A percentile compares a stretch with the other conserved stretches of the same genome.
Conservation (phyloP, 2,329 filamentous ascomycete genomes). For the Monosporascus sp. region DNA sequence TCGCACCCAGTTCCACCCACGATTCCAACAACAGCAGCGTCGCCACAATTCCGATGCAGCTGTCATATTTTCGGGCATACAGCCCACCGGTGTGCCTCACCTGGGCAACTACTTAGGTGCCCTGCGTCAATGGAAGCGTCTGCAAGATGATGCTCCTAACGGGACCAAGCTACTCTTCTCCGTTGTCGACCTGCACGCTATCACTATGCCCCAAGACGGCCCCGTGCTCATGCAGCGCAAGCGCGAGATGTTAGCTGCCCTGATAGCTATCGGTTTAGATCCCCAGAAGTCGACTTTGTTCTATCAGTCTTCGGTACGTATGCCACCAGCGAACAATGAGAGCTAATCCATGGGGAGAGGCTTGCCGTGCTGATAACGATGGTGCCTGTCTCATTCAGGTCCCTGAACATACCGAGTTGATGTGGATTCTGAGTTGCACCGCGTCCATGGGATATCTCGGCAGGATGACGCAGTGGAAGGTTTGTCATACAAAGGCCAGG, state of each 20-base stretch:
- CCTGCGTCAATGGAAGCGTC: conserved; percentile 74
- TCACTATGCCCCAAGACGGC: conserved; percentile 70
- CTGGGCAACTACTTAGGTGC: conserved; percentile 94
- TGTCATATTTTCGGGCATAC: conserved; percentile 90
- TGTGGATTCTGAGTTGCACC: conserved; percentile 94
- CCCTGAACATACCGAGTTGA: conserved; percentile 77
- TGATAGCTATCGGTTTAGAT: conserved; percentile 80
- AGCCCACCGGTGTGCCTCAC: conserved; percentile 91
- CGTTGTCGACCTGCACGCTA: conserved; percentile 89
- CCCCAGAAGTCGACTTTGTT: conserved; percentile 75
- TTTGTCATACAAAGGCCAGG: conserved; percentile 25
- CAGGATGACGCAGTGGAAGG: conserved; percentile 99
- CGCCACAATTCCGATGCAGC: background rate
- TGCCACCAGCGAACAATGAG: background rate
- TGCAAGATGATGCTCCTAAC: conserved; percentile 60
- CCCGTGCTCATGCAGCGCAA: conserved; percentile 57
- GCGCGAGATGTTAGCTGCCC: conserved; percentile 69
- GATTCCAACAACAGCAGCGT: background rate
- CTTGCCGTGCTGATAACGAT: too few relatives aligned
- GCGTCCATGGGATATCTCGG: conserved; percentile 91
- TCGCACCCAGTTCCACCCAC: too few relatives aligned
- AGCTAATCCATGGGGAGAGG: too few relatives aligned
- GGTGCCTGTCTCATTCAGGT: conserved; percentile 42
- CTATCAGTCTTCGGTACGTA: conserved; percentile 67
- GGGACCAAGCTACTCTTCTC: conserved; percentile 70